Evolutionary conservation across 208 protist species (phyloP).

Genomic region (Leishmania lainsoni): DNA sequence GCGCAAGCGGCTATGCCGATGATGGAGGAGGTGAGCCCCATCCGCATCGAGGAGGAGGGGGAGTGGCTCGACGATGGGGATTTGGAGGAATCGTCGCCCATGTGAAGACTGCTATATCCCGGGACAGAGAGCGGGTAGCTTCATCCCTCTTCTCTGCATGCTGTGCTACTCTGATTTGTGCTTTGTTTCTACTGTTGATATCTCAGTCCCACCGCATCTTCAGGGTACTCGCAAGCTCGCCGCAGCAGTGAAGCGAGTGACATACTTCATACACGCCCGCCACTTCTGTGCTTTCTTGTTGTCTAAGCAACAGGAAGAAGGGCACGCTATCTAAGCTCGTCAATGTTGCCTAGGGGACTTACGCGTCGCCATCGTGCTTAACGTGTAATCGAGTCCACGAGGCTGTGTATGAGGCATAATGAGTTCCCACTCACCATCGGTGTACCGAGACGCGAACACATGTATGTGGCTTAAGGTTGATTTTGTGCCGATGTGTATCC

Average conservation of each 20-base stretch:
- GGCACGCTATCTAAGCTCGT: background rate
- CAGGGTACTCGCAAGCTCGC: background rate
- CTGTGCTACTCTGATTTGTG: background rate
- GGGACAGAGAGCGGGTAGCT: background rate
- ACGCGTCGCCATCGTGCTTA: background rate
- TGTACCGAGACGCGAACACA: too few relatives aligned
- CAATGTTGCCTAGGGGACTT: background rate
- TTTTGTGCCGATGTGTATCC: background rate
- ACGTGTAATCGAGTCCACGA: background rate
- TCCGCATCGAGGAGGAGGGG: constrained; percentile 58
- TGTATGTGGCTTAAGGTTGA: background rate
- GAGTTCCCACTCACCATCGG: background rate
- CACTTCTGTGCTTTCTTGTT: background rate
- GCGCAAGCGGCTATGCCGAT: constrained; percentile 40
- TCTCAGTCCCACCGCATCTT: background rate
- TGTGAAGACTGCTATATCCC: constrained; percentile 2
- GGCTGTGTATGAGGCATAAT: background rate
- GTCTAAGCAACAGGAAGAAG: too few relatives aligned
- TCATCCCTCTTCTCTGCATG: constrained; percentile 2
- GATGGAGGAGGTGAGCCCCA: constrained; percentile 68
- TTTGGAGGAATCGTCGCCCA: constrained; percentile 14
- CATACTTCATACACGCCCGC: background rate
- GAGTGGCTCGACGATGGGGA: constrained; percentile 39
- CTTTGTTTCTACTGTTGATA: background rate
- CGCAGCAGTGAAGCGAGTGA: background rate